Evolutionary conservation across 2,329 filamentous ascomycete species (phyloP).

Genomic region (Colletotrichum trifolii): DNA sequence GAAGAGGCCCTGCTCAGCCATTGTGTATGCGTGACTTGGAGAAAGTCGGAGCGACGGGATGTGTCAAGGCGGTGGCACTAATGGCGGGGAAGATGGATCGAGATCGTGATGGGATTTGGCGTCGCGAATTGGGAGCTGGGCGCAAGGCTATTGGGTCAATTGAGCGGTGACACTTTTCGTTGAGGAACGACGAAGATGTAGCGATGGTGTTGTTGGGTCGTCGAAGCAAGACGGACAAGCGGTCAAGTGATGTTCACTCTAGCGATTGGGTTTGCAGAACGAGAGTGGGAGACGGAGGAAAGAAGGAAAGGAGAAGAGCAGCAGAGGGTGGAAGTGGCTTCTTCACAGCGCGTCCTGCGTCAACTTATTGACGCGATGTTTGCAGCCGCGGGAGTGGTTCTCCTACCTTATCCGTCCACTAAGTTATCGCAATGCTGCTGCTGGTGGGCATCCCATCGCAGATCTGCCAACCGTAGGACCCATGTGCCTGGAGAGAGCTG

Average conservation of each 20-base stretch:
- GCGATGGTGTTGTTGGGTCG: conserved; percentile 9
- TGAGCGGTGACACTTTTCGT: conserved; percentile 28
- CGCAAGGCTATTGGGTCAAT: not conserved
- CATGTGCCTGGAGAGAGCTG: too few relatives aligned
- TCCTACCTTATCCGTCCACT: too few relatives aligned
- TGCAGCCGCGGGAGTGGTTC: too few relatives aligned
- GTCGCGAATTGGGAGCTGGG: conserved; percentile 1
- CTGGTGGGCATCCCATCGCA: too few relatives aligned
- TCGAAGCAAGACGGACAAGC: conserved; percentile 16
- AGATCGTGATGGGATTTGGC: not conserved
- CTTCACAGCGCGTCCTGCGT: too few relatives aligned
- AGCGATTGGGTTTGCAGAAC: not conserved
- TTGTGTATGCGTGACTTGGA: conserved; percentile 7
- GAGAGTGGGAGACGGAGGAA: not conserved
- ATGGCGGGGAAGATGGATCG: not conserved
- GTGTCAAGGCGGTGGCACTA: not conserved
- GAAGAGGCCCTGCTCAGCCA: conserved; percentile 75
- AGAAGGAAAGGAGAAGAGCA: not conserved
- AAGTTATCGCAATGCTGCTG: too few relatives aligned
- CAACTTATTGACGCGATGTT: too few relatives aligned
- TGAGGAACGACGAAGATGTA: conserved; percentile 11
- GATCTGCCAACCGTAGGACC: too few relatives aligned
- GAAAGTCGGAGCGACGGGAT: not conserved
- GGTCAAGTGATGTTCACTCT: conserved; percentile 10
- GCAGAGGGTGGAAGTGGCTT: not conserved